A percentile compares a stretch with the other conserved stretches of the same genome.
These are phyloP conservation scores for Silene conica DNA, from an alignment of 148 eudicot genomes.

Conservation along the genomic window DNA sequence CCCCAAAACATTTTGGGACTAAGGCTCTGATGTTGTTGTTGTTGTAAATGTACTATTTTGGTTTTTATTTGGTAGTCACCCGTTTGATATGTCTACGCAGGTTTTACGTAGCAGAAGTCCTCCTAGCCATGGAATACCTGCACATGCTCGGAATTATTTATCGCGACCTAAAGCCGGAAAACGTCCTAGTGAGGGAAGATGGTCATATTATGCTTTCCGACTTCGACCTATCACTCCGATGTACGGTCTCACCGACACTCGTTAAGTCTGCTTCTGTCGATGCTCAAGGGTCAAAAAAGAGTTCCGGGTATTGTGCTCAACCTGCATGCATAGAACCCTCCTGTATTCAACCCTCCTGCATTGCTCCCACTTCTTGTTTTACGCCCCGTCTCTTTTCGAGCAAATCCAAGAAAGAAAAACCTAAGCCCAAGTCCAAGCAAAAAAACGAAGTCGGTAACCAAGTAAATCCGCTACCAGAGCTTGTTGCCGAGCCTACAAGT, in stretches of 20 bases:
- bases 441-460: slow-evolving; percentile 49
- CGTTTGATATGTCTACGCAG: slow-evolving; percentile 28
- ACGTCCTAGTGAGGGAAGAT: slow-evolving; percentile 68
- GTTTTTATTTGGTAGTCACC: background rate
- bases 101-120: slow-evolving; percentile 72
- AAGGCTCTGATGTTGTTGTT: too few species aligned
- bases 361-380: slow-evolving; percentile 59
- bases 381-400: slow-evolving; percentile 62
- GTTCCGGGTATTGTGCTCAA: slow-evolving; percentile 51
- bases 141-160: slow-evolving; percentile 79
- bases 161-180: slow-evolving; percentile 72
- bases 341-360: slow-evolving; percentile 71
- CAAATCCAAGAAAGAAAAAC: slow-evolving; percentile 50
- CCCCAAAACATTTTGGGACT: too few species aligned
- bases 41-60: background rate
- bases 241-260: slow-evolving; percentile 58
- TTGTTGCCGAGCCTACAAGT: slow-evolving; percentile 60
- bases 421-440: slow-evolving; percentile 21
- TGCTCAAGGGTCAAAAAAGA: slow-evolving; percentile 36
- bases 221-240: slow-evolving; percentile 72
- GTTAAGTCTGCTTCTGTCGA: slow-evolving; percentile 40
- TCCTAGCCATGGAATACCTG: slow-evolving; percentile 62
- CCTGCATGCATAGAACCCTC: slow-evolving; percentile 63
- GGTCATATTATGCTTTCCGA: slow-evolving; percentile 82
- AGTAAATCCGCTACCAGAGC: slow-evolving; percentile 58